These are phyloP conservation scores for Curvularia sp. DNA, from an alignment of 2,329 filamentous ascomycete genomes.

Conservation along the genomic window DNA sequence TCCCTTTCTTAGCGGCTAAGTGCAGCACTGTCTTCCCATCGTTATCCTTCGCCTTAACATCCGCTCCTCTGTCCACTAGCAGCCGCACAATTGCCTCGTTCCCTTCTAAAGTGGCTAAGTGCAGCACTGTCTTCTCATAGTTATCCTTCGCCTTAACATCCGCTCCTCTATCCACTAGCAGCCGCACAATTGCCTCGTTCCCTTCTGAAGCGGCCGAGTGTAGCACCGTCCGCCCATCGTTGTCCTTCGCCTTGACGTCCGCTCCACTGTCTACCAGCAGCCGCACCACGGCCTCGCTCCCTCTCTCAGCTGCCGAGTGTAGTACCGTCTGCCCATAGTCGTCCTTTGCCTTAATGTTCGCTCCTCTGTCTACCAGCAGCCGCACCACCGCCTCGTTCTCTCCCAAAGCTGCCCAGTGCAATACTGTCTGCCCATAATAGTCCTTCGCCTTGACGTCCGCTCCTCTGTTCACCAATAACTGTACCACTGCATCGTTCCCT, in stretches of 20 bases:
- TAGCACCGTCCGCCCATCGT: not conserved
- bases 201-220: not conserved
- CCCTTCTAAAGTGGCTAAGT: not conserved
- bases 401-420: slow-evolving; percentile 1
- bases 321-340: not conserved
- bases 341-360: slow-evolving; percentile 3
- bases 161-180: too few species aligned
- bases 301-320: not conserved
- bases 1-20: not conserved
- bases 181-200: not conserved
- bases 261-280: too few species aligned
- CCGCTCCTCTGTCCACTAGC: not conserved
- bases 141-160: slow-evolving; percentile 5
- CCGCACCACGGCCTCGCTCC: not conserved
- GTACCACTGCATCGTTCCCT: not conserved
- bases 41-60: not conserved
- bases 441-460: slow-evolving; percentile 9
- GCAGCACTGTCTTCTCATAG: not conserved
- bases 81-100: not conserved
- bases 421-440: not conserved
- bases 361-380: not conserved
- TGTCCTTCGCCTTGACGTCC: slow-evolving; percentile 6
- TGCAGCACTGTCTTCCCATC: slow-evolving; percentile 1
- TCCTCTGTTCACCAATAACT: not conserved
- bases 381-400: not conserved